phyloP scores from a whole-genome alignment of 257 asterid species.

The Nicotiana tabacum region DNA sequence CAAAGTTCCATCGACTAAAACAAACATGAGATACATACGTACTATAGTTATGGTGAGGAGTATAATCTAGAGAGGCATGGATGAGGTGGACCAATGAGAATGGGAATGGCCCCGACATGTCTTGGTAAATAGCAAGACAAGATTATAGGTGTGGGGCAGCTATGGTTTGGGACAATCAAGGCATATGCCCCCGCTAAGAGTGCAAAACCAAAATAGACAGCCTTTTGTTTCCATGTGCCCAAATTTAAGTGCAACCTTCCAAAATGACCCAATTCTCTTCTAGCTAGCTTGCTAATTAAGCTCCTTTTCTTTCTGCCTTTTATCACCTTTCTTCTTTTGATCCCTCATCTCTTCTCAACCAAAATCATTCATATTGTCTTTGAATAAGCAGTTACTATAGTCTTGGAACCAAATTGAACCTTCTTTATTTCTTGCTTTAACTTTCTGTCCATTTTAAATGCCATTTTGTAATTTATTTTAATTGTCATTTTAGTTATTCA shows the following conservation, averaged over 20 bases:
- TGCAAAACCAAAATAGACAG: slow-evolving; percentile 48
- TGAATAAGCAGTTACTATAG: background rate
- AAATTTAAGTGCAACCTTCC: slow-evolving; percentile 70
- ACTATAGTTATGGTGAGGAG: background rate
- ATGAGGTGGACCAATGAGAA: slow-evolving; percentile 25
- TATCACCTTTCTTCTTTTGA: background rate
- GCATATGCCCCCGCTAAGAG: slow-evolving; percentile 56
- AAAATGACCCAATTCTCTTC: slow-evolving; percentile 25
- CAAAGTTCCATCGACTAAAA: background rate
- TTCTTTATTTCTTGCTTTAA: background rate
- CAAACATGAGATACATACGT: background rate
- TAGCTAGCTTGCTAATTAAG: background rate
- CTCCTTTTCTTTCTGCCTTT: background rate
- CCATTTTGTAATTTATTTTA: too few relatives aligned
- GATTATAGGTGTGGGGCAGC: slow-evolving; percentile 51
- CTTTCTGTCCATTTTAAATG: background rate
- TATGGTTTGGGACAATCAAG: slow-evolving; percentile 68
- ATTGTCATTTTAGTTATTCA: too few relatives aligned
- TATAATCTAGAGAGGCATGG: background rate
- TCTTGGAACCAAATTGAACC: background rate
- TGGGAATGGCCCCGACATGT: slow-evolving; percentile 64
- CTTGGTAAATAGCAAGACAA: slow-evolving; percentile 64
- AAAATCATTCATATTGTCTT: background rate
- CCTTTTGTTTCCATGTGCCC: slow-evolving; percentile 73
- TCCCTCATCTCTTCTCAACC: background rate